phyloP scores from a whole-genome alignment of 331 rosid species.

The Phaseolus coccineus region DNA sequence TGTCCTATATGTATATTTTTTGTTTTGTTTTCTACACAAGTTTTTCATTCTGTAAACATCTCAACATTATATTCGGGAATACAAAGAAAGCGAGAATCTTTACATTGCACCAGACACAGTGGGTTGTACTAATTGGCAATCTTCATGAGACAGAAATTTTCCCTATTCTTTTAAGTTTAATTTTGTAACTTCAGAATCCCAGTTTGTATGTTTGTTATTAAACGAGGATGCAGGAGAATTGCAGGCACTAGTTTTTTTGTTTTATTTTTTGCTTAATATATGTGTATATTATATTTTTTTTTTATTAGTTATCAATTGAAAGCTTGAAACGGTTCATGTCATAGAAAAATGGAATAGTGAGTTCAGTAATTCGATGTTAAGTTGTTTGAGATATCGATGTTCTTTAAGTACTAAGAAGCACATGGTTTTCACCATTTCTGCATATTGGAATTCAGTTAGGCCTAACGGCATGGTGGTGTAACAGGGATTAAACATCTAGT shows the following conservation, averaged over 20 bases:
- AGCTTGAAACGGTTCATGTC: background rate
- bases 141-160: constrained; percentile 21
- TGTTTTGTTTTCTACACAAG: constrained; percentile 37
- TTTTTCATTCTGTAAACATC: constrained; percentile 37
- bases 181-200: constrained; percentile 28
- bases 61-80: constrained; percentile 41
- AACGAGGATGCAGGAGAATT: background rate
- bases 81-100: constrained; percentile 40
- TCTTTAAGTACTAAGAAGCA: background rate
- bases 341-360: background rate
- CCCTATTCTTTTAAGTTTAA: constrained; percentile 45
- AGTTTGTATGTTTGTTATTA: constrained; percentile 26
- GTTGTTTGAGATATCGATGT: background rate
- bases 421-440: background rate
- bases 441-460: background rate
- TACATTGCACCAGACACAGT: constrained; percentile 1
- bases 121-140: constrained; percentile 35
- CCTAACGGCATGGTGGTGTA: background rate
- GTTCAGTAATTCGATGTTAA: background rate
- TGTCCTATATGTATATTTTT: constrained; percentile 42
- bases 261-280: background rate
- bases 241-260: background rate
- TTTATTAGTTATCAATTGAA: background rate
- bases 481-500: background rate
- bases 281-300: background rate